Conservation (phyloP, 2,329 filamentous ascomycete species). For the Verticillium tricorpus region DNA sequence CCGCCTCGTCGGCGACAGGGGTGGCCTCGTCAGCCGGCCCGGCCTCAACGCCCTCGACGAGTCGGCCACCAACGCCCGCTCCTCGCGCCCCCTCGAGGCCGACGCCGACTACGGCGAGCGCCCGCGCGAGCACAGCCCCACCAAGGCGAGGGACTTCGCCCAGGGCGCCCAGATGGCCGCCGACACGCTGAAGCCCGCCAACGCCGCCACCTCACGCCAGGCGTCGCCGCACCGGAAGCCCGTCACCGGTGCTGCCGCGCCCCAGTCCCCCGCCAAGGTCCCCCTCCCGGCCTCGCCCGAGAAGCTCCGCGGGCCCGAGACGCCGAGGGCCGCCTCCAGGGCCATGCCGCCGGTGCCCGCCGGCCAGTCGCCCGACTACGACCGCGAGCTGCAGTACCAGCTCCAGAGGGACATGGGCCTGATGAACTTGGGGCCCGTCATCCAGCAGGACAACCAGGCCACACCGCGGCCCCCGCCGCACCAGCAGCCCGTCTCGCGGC, state of each 20-base stretch:
- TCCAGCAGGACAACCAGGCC: conserved; percentile 16
- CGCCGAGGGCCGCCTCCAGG: conserved; percentile 40
- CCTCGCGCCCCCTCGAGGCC: conserved; percentile 46
- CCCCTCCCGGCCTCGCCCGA: conserved; percentile 57
- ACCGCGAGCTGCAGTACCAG: conserved; percentile 56
- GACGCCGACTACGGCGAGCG: conserved; percentile 48
- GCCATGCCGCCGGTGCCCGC: conserved; percentile 42
- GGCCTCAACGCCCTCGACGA: conserved; percentile 73
- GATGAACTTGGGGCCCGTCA: conserved; percentile 43
- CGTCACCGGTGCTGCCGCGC: conserved; percentile 28
- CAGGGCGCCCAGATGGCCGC: conserved; percentile 31
- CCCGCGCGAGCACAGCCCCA: conserved; percentile 45
- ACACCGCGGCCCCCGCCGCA: conserved; percentile 15
- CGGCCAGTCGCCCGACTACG: conserved; percentile 54
- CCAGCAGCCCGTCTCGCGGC: conserved; percentile 21
- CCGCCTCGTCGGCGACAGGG: conserved; percentile 67
- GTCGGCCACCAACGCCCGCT: conserved; percentile 71
- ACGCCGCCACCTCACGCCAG: conserved; percentile 47
- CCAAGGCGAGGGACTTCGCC: conserved; percentile 43
- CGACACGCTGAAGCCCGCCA: conserved; percentile 53
- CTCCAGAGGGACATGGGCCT: conserved; percentile 58
- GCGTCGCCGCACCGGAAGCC: conserved; percentile 57
- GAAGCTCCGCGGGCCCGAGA: conserved; percentile 38
- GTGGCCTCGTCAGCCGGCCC: conserved; percentile 48
- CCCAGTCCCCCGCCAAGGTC: conserved; percentile 53